Evolutionary conservation across 305 asterid genomes (phyloP), one percentile per base, ranked within the genome.

Genomic region (Plantago coronopus): DNA sequence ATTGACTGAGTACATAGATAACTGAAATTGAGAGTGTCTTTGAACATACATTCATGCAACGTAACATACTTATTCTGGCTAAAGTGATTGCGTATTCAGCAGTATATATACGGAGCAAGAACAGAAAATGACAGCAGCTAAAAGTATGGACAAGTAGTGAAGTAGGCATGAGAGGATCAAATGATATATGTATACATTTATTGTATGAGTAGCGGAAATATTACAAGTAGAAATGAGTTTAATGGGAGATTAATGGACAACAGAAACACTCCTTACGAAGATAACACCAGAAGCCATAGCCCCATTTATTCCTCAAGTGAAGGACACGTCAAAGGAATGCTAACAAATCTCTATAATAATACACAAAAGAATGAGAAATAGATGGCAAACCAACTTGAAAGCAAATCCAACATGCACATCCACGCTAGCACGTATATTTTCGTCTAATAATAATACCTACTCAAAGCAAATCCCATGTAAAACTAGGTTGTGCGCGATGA

Each of bases 401-500:
- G 66, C 82, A 67, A 76, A 78, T 76, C 61, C 75, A 70, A 34
- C 42, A 34, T 34, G 42, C 42, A 34, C 42, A 34, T 34, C 42
- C 42, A 34, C 73, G 64, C 65, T 44, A 53, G 48, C 56, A 65
- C 58, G 62, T 29, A 65, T 66, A 60, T 79, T 67, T 70, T 71
- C 62, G 17, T 64, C 70, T 64, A 29, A 34, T 34, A 34, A 8
- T 34, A 34, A 54, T 59, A 53, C 59, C 65, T 65, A 50, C 69
- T 62, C 78, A 88, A 63, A 88, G 81, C 79, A 88, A 79, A 76
- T 88, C 83, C 95, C 95, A 82, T 17, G 72, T 78, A 67, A 74
- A 82, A 57, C 74, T 59, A 27, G 95, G 83, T 40, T 79, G 86
- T 19, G 73, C 27, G 4, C 68, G 69, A 50, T 56, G 77, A 40